These are phyloP conservation scores for Ensete ventricosum DNA, from an alignment of 176 grass and related monocot genomes.

Conservation along the genomic window DNA sequence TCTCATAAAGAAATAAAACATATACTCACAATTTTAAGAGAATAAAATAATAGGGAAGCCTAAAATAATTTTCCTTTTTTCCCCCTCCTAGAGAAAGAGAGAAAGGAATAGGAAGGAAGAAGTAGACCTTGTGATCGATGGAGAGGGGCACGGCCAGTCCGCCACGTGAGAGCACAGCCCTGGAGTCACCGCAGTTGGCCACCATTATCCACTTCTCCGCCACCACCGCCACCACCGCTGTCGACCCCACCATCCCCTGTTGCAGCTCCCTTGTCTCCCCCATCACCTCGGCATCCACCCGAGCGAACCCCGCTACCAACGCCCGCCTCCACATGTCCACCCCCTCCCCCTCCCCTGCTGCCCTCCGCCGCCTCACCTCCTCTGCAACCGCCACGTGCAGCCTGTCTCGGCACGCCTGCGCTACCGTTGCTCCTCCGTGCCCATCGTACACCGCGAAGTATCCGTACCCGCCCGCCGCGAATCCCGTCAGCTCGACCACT, in stretches of 20 bases:
- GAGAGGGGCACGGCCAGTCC: constrained; percentile 24
- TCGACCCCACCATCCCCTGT: constrained; percentile 28
- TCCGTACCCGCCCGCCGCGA: background rate
- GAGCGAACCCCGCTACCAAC: constrained; percentile 18
- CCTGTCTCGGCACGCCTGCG: constrained; percentile 3
- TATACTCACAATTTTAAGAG: background rate
- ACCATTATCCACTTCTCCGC: constrained; percentile 26
- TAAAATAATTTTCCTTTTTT: background rate
- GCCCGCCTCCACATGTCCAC: constrained; percentile 9
- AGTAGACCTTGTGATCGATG: constrained; percentile 32
- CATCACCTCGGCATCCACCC: constrained; percentile 25
- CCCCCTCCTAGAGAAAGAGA: background rate
- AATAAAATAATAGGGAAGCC: background rate
- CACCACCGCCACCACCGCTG: constrained; percentile 34
- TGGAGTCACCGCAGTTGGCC: constrained; percentile 42
- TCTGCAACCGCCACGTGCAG: constrained; percentile 6
- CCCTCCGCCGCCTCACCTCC: background rate
- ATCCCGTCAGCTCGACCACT: background rate
- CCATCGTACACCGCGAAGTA: constrained; percentile 14
- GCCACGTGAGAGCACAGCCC: constrained; percentile 34
- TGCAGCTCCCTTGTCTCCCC: background rate
- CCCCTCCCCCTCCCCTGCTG: background rate
- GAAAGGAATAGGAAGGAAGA: background rate
- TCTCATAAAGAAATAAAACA: background rate
- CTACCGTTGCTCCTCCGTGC: constrained; percentile 1